A percentile compares a stretch with the other conserved stretches of the same genome.
Conservation (phyloP, 768 basidiomycete genomes). For the Auricularia sp. region DNA sequence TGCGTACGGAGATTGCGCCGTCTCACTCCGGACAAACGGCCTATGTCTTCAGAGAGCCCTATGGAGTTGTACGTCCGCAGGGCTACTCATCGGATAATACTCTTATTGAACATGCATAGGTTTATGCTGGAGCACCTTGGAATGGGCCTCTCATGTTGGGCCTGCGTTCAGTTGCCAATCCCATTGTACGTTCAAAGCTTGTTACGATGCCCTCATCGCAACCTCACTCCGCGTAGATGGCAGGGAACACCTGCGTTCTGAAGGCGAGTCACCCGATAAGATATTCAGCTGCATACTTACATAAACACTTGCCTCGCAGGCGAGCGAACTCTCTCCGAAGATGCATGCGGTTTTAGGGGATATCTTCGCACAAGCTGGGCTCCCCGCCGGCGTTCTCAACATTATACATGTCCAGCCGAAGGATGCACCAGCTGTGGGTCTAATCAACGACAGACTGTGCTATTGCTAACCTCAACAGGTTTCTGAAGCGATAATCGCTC, state of each 20-base stretch:
- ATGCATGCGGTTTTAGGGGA: constrained; percentile 22
- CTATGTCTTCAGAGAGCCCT: constrained; percentile 12
- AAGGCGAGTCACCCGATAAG: constrained; percentile 8
- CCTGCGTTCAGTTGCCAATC: constrained; percentile 21
- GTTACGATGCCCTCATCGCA: not conserved
- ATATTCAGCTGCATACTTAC: no score
- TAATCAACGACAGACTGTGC: no score
- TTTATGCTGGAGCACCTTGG: constrained; percentile 5
- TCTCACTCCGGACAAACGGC: constrained; percentile 4
- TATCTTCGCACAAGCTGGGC: constrained; percentile 27
- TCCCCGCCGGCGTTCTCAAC: constrained; percentile 28
- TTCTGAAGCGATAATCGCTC: constrained; percentile 18
- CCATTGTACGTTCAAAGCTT: constrained; percentile 14
- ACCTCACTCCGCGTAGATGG: constrained; percentile 11
- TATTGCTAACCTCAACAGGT: constrained; percentile 3
- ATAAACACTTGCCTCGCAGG: not conserved
- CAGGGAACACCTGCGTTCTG: constrained; percentile 29
- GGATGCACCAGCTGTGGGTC: constrained; percentile 12
- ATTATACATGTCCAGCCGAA: constrained; percentile 20
- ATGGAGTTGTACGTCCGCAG: constrained; percentile 11
- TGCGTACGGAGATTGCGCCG: constrained; percentile 11
- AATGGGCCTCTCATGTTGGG: constrained; percentile 16
- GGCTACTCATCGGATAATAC: not conserved
- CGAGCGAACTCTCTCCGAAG: constrained; percentile 23
- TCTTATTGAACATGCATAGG: not conserved